Percentiles rank a stretch among this genome's conserved stretches.
Conservation (phyloP, 2,329 filamentous ascomycete species). For the Alternaria viburni region DNA sequence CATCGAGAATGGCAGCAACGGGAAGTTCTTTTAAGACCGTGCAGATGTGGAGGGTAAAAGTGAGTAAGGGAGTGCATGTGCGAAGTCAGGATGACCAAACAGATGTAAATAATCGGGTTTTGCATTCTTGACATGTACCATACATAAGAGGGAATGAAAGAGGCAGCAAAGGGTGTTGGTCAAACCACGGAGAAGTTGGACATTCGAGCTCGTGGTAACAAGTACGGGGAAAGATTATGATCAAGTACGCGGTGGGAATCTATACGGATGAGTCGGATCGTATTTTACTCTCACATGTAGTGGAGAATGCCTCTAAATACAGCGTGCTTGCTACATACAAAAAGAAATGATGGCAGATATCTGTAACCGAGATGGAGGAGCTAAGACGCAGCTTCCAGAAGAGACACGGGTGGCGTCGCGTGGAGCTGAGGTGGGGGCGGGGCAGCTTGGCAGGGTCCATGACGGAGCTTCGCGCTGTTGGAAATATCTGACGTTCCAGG, state of each 20-base stretch:
- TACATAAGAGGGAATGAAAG: neutral
- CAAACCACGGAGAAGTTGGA: neutral
- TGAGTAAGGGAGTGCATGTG: neutral
- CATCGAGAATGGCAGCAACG: slow-evolving; percentile 31
- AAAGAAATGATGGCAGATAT: neutral
- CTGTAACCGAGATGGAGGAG: neutral
- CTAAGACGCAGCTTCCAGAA: neutral
- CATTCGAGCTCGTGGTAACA: neutral
- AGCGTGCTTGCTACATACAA: neutral
- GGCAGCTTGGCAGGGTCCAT: slow-evolving; percentile 28
- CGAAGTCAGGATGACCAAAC: neutral
- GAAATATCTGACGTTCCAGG: slow-evolving; percentile 20
- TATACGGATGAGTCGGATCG: neutral
- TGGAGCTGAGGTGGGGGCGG: slow-evolving; percentile 29
- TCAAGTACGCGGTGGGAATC: neutral
- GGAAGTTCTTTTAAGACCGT: slow-evolving; percentile 40
- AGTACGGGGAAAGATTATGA: neutral
- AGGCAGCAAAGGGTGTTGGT: neutral
- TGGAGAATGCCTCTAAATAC: neutral
- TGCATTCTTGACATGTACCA: neutral
- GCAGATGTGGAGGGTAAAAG: neutral
- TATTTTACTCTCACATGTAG: neutral
- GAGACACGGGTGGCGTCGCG: neutral
- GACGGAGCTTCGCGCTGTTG: slow-evolving; percentile 13
- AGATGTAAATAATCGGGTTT: neutral